Conservation (phyloP, 1,284 basidiomycete species). For the Lentinus polychrous region DNA sequence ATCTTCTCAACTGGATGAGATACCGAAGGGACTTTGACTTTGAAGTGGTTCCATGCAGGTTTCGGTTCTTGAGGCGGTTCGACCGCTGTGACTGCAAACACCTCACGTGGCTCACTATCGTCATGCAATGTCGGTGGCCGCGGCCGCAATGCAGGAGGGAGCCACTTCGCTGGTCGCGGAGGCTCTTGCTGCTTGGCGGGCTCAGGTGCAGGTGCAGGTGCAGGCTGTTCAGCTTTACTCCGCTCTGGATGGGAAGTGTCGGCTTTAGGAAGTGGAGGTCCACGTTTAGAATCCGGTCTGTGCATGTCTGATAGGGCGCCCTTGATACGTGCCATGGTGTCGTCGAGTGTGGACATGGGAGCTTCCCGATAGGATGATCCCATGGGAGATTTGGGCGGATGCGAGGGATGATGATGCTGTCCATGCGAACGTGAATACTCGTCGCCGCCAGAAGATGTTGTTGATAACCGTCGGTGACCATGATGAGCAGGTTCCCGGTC, state of each 20-base stretch:
- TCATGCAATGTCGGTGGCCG: conserved; percentile 11
- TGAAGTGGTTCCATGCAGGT: conserved; percentile 46
- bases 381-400: conserved; percentile 19
- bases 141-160: conserved; percentile 49
- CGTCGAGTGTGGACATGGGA: conserved; percentile 72
- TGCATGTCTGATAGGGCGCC: conserved; percentile 77
- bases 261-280: not conserved
- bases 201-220: conserved; percentile 3
- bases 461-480: conserved; percentile 5
- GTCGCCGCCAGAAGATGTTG: conserved; percentile 4
- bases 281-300: conserved; percentile 22
- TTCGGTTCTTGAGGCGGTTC: conserved; percentile 50
- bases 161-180: conserved; percentile 33
- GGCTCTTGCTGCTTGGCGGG: conserved; percentile 14
- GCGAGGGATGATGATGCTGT: not conserved
- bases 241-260: not conserved
- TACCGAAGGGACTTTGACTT: conserved; percentile 50
- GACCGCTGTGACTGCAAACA: conserved; percentile 40
- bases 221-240: not conserved
- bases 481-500: not conserved
- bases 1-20: conserved; percentile 37
- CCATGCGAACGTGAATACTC: conserved; percentile 2
- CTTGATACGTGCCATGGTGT: conserved; percentile 84
- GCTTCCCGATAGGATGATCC: conserved; percentile 51
- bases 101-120: conserved; percentile 32